Conservation (phyloP, 2,329 filamentous ascomycete genomes). For the Neopestalotiopsis rosae region DNA sequence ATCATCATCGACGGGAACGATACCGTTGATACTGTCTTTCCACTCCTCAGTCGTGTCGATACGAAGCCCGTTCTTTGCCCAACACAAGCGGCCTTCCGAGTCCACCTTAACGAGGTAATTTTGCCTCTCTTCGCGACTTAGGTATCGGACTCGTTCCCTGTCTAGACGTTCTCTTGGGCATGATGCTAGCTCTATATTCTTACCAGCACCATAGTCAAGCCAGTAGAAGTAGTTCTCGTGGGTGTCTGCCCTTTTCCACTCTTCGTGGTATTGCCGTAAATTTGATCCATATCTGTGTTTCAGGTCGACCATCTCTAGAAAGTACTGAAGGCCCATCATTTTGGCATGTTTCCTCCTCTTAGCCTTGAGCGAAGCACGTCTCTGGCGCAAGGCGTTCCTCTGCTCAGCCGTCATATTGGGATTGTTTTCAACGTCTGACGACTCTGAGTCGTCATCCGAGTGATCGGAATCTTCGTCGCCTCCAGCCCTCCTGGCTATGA, state of each 20-base stretch:
- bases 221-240: conserved; percentile 94
- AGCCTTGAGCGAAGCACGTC: conserved; percentile 54
- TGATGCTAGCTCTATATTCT: conserved; percentile 68
- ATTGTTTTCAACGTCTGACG: conserved; percentile 33
- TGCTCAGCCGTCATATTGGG: conserved; percentile 40
- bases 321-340: conserved; percentile 86
- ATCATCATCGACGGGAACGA: conserved; percentile 66
- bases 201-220: conserved; percentile 83
- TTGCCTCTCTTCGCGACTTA: conserved; percentile 81
- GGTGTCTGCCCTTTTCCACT: conserved; percentile 80
- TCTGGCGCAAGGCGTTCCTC: conserved; percentile 42
- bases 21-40: conserved; percentile 80
- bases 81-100: conserved; percentile 75
- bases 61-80: conserved; percentile 80
- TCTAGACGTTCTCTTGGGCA: conserved; percentile 79
- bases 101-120: conserved; percentile 83
- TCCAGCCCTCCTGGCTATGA: conserved; percentile 74
- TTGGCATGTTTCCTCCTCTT: conserved; percentile 71
- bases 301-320: conserved; percentile 81
- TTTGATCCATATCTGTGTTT: conserved; percentile 91
- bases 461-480: conserved; percentile 63
- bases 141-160: conserved; percentile 80
- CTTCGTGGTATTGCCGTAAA: conserved; percentile 78
- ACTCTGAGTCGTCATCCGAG: conserved; percentile 41
- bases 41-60: conserved; percentile 79